Evolutionary conservation across 139 green algal genomes (phyloP).

Genomic region (Micromonas pusilla): DNA sequence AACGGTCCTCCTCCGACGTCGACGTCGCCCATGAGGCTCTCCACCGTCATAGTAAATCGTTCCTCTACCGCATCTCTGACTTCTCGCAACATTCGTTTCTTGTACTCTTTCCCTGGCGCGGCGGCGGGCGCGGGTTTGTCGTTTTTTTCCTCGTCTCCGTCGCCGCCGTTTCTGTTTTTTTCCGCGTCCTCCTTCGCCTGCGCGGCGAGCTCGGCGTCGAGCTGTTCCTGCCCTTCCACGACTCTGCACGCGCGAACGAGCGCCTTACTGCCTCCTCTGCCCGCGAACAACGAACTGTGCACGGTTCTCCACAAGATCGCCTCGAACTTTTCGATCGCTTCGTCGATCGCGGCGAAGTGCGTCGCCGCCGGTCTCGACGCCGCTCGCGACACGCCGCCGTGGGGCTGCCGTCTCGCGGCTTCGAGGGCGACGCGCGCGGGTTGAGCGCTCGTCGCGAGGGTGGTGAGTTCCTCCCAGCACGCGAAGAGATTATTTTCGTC

Average conservation of each 20-base stretch:
- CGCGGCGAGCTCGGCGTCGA: background rate
- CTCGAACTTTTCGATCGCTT: background rate
- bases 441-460: background rate
- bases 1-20: background rate
- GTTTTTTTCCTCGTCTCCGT: background rate
- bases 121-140: background rate
- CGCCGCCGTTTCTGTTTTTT: background rate
- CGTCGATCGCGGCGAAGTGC: background rate
- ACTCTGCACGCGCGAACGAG: background rate
- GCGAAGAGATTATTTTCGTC: background rate
- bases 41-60: background rate
- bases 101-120: background rate
- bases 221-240: conserved; percentile 6
- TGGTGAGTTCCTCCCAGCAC: background rate
- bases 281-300: background rate
- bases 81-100: background rate
- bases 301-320: background rate
- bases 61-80: background rate
- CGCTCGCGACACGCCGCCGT: background rate
- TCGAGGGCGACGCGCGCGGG: background rate
- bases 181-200: background rate
- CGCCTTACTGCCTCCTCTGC: background rate
- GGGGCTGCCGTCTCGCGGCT: background rate
- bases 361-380: background rate
- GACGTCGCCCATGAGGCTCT: background rate